Conservation (phyloP, 768 basidiomycete genomes). For the Hygrocybe punicea region DNA sequence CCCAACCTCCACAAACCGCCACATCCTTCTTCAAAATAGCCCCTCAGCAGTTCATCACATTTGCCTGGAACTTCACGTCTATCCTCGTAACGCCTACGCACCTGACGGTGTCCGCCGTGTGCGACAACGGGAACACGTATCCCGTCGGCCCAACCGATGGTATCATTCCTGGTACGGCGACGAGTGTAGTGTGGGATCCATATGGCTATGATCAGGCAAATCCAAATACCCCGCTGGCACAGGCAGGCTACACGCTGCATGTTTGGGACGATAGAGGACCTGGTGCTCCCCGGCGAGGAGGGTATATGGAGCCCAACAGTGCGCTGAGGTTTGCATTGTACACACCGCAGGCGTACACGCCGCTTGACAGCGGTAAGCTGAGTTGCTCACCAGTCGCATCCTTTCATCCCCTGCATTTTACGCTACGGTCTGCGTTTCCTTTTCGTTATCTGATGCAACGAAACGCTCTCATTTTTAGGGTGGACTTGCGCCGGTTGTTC, state of each 20-base stretch:
- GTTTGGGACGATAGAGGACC: slow-evolving; percentile 83
- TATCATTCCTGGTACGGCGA: slow-evolving; percentile 65
- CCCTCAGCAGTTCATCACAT: slow-evolving; percentile 66
- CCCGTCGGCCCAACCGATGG: slow-evolving; percentile 78
- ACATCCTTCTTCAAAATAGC: slow-evolving; percentile 91
- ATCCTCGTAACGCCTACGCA: slow-evolving; percentile 66
- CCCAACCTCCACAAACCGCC: slow-evolving; percentile 75
- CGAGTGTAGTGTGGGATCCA: slow-evolving; percentile 75
- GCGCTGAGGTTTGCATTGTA: slow-evolving; percentile 81
- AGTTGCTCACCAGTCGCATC: background rate
- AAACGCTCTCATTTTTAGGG: slow-evolving; percentile 32
- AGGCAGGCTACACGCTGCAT: slow-evolving; percentile 71
- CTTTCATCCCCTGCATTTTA: too few relatives aligned
- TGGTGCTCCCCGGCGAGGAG: slow-evolving; percentile 53
- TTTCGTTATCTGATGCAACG: background rate
- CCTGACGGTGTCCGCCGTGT: slow-evolving; percentile 78
- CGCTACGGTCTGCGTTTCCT: too few relatives aligned
- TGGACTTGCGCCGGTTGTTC: slow-evolving; percentile 56
- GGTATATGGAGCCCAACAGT: slow-evolving; percentile 66
- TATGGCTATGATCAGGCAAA: slow-evolving; percentile 66
- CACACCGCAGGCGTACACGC: slow-evolving; percentile 68
- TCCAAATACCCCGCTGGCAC: slow-evolving; percentile 65
- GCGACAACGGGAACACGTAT: slow-evolving; percentile 87
- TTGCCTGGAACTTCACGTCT: slow-evolving; percentile 86
- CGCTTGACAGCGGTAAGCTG: slow-evolving; percentile 50